Evolutionary conservation across 176 grass and related monocot genomes (phyloP), one percentile per base, ranked within the genome.

Genomic region (Aegilops speltoides): DNA sequence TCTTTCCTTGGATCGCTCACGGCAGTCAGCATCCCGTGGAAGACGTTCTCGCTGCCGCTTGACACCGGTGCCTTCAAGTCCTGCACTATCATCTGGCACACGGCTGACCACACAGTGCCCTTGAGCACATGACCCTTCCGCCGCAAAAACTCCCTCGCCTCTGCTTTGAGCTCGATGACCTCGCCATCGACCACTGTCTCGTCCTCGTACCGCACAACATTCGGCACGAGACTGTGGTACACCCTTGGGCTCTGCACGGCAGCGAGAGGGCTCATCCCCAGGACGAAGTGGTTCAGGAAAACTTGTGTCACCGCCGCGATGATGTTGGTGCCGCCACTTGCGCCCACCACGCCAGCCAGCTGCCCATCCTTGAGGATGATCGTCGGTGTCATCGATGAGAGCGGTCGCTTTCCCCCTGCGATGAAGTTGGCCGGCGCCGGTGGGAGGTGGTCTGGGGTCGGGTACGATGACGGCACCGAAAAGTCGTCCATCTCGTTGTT

Each of bases 401-500:
- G 78, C 0, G 91, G 93, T 23, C 96, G 85, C 23, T 98, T 98
- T 1, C 68, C 43, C 7, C 90, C 93, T 1, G 91, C 77, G 4
- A 98, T 94, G 86, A 98, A 98, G 69, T 98, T 98, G 10, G 93
- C 86, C 29, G 96, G 96, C 23, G 93, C 93, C 0, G 93, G 96
- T 29, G 96, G 96, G 36, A 98, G 89, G 4, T 84, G 46, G 50
- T 93, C 93, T 1, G 86, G 89, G 8, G 86, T 77, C 17, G n/a
- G 25, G n/a, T 69, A 92, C 87, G 10, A 52, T 73, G 16, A 57
- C 17, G 93, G 96, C 33, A 73, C 73, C 11, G 91, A 98, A 84
- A 98, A 98, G 66, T 98, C 96, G 76, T 92, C 96, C 96, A 98
- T 98, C 90, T 98, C 91, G 75, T 98, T 88, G 77, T 98, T 98